Evolutionary conservation across 306 rosid species (phyloP).

Genomic region (Cucumis cinereus): DNA sequence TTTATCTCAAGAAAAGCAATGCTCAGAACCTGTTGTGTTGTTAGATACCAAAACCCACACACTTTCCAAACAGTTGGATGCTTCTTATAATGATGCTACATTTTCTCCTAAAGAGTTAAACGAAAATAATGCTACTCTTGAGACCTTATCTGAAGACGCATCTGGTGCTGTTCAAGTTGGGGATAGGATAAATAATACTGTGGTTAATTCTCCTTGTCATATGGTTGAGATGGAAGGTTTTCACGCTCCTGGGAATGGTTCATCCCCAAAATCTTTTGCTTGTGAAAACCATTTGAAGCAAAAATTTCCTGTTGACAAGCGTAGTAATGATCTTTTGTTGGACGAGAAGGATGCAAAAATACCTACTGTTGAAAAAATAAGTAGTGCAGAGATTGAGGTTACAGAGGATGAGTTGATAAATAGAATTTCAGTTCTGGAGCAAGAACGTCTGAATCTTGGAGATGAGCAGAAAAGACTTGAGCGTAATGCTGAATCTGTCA

Average conservation of each 20-base stretch:
- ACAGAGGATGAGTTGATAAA: slow-evolving; percentile 17
- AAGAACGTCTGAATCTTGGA: slow-evolving; percentile 52
- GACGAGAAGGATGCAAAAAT: slow-evolving; percentile 21
- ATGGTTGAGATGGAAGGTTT: slow-evolving; percentile 19
- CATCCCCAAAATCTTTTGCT: slow-evolving; percentile 19
- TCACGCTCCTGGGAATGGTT: slow-evolving; percentile 15
- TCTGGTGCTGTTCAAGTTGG: slow-evolving; percentile 15
- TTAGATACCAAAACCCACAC: slow-evolving; percentile 19
- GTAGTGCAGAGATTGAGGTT: slow-evolving; percentile 3
- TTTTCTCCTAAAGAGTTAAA: slow-evolving; percentile 2
- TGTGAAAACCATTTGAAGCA: slow-evolving; percentile 10
- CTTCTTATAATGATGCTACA: slow-evolving; percentile 16
- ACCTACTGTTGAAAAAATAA: slow-evolving; percentile 10
- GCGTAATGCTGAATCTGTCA: slow-evolving; percentile 83
- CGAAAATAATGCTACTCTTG: slow-evolving; percentile 7
- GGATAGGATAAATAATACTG: slow-evolving; percentile 20
- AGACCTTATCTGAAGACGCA: slow-evolving; percentile 2
- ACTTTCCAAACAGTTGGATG: slow-evolving; percentile 26
- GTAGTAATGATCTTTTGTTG: slow-evolving; percentile 7
- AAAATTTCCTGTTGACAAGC: slow-evolving; percentile 22
- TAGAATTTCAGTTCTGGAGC: slow-evolving; percentile 37
- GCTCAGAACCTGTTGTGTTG: not conserved
- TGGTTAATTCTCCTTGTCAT: slow-evolving; percentile 21
- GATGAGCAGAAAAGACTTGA: slow-evolving; percentile 73
- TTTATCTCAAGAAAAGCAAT: slow-evolving; percentile 14